These are phyloP conservation scores for Xylaria sp. DNA, from an alignment of 2,329 filamentous ascomycete species.

Conservation along the genomic window DNA sequence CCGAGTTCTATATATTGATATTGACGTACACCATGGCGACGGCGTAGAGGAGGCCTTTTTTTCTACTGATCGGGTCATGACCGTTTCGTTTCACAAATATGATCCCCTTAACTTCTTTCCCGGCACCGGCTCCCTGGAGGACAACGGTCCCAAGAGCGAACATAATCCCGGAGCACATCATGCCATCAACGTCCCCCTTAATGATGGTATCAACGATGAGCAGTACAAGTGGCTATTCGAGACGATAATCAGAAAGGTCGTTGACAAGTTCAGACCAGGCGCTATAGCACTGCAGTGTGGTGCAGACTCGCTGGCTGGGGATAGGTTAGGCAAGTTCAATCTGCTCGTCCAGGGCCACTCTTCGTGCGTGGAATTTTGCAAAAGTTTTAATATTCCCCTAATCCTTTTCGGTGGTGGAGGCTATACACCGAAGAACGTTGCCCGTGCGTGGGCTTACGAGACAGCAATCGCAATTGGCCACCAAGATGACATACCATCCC, in stretches of 20 bases:
- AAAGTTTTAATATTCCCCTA: conserved; percentile 81
- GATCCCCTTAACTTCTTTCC: conserved; percentile 87
- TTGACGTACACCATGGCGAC: conserved; percentile 93
- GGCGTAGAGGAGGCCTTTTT: conserved; percentile 95
- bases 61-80: conserved; percentile 92
- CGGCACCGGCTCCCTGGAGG: conserved; percentile 86
- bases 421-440: conserved; percentile 96
- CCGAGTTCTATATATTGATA: conserved; percentile 97
- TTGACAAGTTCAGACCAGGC: conserved; percentile 85
- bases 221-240: conserved; percentile 90
- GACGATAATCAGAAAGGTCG: conserved; percentile 79
- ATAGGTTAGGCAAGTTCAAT: conserved; percentile 94
- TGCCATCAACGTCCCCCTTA: conserved; percentile 87
- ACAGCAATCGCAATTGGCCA: conserved; percentile 88
- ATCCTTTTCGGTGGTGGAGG: conserved; percentile 94
- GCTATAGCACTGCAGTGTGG: conserved; percentile 96
- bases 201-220: conserved; percentile 90
- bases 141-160: conserved; percentile 84
- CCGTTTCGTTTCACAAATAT: conserved; percentile 95
- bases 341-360: conserved; percentile 95
- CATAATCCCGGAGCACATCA: conserved; percentile 90
- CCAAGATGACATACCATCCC: conserved; percentile 74
- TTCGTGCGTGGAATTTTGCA: conserved; percentile 89
- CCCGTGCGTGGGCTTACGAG: conserved; percentile 96
- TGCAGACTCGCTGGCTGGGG: conserved; percentile 92